Evolutionary conservation across 352 stramenopile genomes (phyloP), one percentile per base, ranked within the genome.

Genomic region (Porosira glacialis): DNA sequence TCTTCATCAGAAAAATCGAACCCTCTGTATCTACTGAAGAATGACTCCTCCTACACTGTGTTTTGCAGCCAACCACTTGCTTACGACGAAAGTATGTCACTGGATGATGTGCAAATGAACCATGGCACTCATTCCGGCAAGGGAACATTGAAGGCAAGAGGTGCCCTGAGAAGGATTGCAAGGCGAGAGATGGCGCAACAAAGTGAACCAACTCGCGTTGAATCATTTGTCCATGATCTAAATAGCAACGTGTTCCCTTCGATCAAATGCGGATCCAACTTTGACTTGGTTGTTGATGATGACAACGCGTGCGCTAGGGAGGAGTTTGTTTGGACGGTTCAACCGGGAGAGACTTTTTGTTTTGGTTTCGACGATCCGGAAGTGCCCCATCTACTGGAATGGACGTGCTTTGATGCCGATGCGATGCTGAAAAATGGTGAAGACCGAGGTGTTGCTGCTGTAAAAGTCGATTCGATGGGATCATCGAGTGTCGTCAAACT

Each of bases 331-430:
- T 90, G 83, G 83, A 70, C 78, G 26, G 44, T 90, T 11, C 26
- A 51, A 26, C 48, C 57, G 22, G 78, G 70, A 1, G 71, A 87
- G 15, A 72, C 74, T 30, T 61, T 74, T 22, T 80, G 69, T 19
- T 91, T 89, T 66, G 84, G 84, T 3, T 91, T 88, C 58, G 80
- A 88, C 48, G 73, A 91, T 55, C 84, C 84, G 3, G 75, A 89
- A 57, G 76, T 85, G 24, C 53, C 76, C 24, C 84, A 87, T 51
- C 58, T 88, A 50, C 51, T 90, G 30, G 64, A 89, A 74, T 90
- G 81, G 81, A 75, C 70, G 48, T 85, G 56, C 24, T 73, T 81
- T 38, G 71, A 45, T 27, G 51, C 44, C 57, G n/a, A n/a, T n/a
- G n/a, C n/a, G n/a, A n/a, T n/a, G n/a, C n/a, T n/a, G n/a, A n/a